phyloP scores from a whole-genome alignment of 1,284 basidiomycete genomes.

The Leccinum insolens region DNA sequence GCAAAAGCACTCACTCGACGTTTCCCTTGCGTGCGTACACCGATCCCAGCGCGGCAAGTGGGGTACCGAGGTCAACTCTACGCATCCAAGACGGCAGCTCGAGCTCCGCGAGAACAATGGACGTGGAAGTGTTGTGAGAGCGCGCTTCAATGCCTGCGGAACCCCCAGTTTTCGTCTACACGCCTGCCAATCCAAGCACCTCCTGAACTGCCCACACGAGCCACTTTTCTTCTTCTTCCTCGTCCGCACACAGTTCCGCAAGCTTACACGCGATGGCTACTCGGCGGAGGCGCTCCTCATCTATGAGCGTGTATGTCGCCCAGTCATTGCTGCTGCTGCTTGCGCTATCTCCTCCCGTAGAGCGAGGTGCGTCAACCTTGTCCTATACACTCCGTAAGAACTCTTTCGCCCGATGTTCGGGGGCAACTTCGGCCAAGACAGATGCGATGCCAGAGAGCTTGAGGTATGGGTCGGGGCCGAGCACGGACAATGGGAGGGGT shows the following conservation, averaged over 20 bases:
- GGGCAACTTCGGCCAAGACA: constrained; percentile 62
- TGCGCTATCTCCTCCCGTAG: constrained; percentile 4
- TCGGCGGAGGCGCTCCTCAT: constrained; percentile 57
- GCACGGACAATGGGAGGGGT: constrained; percentile 47
- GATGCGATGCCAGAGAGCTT: constrained; percentile 75
- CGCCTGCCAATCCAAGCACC: constrained; percentile 45
- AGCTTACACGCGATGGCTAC: constrained; percentile 71
- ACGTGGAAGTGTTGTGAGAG: neutral
- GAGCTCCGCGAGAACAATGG: constrained; percentile 49
- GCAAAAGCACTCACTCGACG: constrained; percentile 51
- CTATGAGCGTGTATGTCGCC: constrained; percentile 35
- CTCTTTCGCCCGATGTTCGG: constrained; percentile 57
- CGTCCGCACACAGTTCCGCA: constrained; percentile 54
- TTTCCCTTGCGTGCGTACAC: constrained; percentile 65
- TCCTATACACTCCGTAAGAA: constrained; percentile 50
- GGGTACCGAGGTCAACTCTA: constrained; percentile 65
- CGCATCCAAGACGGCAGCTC: constrained; percentile 64
- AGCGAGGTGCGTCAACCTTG: constrained; percentile 9
- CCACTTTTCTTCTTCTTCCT: constrained; percentile 56
- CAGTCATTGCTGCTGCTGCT: constrained; percentile 16
- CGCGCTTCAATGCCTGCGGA: neutral
- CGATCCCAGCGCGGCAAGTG: constrained; percentile 66
- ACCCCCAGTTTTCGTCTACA: constrained; percentile 5
- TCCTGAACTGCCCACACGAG: constrained; percentile 67
- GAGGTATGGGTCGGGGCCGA: constrained; percentile 58